Evolutionary conservation across 352 stramenopile genomes (phyloP).

Genomic region (Phytophthora brassicae): DNA sequence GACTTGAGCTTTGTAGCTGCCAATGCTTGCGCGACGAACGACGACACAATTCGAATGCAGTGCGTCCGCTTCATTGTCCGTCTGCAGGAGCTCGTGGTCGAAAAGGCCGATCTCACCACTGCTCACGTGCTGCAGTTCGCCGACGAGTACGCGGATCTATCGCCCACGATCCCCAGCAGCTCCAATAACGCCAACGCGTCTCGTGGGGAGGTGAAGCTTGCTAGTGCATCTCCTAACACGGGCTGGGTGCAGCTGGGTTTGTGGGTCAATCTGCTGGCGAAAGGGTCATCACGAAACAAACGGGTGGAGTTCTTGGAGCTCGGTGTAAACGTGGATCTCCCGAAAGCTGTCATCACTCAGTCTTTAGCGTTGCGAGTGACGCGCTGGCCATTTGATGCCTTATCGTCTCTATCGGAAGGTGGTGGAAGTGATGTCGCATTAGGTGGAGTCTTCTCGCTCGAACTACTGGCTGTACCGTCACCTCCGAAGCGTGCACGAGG

Average conservation of each 20-base stretch:
- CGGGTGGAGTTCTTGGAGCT: slow-evolving; percentile 74
- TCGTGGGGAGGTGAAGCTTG: slow-evolving; percentile 70
- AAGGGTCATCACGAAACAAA: slow-evolving; percentile 75
- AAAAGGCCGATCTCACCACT: slow-evolving; percentile 69
- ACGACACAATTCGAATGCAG: slow-evolving; percentile 40
- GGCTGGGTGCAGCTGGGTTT: slow-evolving; percentile 58
- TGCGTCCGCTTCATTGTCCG: slow-evolving; percentile 49
- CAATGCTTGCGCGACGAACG: slow-evolving; percentile 57
- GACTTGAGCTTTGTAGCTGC: slow-evolving; percentile 60
- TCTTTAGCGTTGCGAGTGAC: slow-evolving; percentile 68
- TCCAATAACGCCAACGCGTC: slow-evolving; percentile 27
- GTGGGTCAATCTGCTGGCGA: slow-evolving; percentile 77
- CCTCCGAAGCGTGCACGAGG: slow-evolving; percentile 68
- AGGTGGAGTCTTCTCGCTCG: slow-evolving; percentile 65
- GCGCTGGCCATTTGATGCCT: slow-evolving; percentile 62
- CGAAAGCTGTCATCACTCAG: slow-evolving; percentile 78
- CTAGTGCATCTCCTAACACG: slow-evolving; percentile 38
- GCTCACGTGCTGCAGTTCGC: slow-evolving; percentile 72
- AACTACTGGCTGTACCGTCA: slow-evolving; percentile 66
- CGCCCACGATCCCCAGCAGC: slow-evolving; percentile 13
- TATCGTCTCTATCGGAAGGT: slow-evolving; percentile 22
- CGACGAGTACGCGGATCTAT: slow-evolving; percentile 69
- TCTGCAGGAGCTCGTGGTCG: slow-evolving; percentile 54
- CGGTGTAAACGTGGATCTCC: slow-evolving; percentile 66
- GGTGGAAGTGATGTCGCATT: slow-evolving; percentile 42